phyloP scores from a whole-genome alignment of 768 basidiomycete genomes.

The Hirschioporus abietinus region DNA sequence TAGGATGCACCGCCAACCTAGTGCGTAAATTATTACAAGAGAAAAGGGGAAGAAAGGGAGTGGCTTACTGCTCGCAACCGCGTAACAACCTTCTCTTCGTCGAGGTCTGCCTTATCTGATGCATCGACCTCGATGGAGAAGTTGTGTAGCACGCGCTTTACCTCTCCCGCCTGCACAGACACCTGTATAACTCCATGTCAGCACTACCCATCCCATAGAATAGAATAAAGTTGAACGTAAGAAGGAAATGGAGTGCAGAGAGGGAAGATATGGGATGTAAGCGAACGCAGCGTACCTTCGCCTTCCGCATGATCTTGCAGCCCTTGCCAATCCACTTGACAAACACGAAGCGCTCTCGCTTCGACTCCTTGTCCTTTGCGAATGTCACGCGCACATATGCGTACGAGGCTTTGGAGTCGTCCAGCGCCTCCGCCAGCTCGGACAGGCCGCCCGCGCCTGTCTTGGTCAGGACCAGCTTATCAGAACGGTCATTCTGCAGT shows the following conservation, averaged over 20 bases:
- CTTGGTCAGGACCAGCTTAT: slow-evolving; percentile 71
- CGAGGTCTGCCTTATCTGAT: slow-evolving; percentile 75
- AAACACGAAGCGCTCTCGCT: slow-evolving; percentile 85
- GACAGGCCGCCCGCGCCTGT: slow-evolving; percentile 77
- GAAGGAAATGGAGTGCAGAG: slow-evolving; percentile 16
- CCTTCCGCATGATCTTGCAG: slow-evolving; percentile 90
- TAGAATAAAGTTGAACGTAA: slow-evolving; percentile 12
- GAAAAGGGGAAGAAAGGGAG: slow-evolving; percentile 14
- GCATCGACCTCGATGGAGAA: slow-evolving; percentile 90
- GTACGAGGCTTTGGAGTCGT: slow-evolving; percentile 73
- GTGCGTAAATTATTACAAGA: slow-evolving; percentile 14
- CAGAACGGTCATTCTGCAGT: slow-evolving; percentile 62
- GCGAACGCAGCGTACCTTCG: slow-evolving; percentile 54
- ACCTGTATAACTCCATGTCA: slow-evolving; percentile 46
- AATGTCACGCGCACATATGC: slow-evolving; percentile 83
- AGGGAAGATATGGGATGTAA: slow-evolving; percentile 16
- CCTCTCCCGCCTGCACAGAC: slow-evolving; percentile 86
- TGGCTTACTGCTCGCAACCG: slow-evolving; percentile 71
- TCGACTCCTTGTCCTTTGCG: slow-evolving; percentile 81
- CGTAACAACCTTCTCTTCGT: slow-evolving; percentile 79
- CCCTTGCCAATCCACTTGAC: slow-evolving; percentile 77
- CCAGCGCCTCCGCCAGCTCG: slow-evolving; percentile 68
- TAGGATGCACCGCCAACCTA: slow-evolving; percentile 88
- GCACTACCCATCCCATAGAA: slow-evolving; percentile 22
- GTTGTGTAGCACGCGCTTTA: slow-evolving; percentile 71